phyloP scores from a whole-genome alignment of 2,329 filamentous ascomycete genomes.

The Aciculosporium take region DNA sequence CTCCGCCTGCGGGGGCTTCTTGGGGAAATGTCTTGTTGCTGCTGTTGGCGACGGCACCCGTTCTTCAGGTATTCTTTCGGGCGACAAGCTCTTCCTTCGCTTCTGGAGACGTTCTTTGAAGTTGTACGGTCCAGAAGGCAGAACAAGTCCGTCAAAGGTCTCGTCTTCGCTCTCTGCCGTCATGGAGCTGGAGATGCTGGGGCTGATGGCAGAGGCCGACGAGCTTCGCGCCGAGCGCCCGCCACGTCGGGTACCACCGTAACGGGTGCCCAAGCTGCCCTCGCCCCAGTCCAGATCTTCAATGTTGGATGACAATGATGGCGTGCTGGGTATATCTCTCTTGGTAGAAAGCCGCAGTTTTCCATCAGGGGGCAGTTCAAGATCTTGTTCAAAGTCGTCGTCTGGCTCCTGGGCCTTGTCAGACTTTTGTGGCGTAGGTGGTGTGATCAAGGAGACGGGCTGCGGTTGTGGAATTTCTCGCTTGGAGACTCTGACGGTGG shows the following conservation, averaged over 20 bases:
- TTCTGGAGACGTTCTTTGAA: slow-evolving; percentile 66
- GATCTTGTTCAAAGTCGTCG: slow-evolving; percentile 58
- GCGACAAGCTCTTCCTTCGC: slow-evolving; percentile 47
- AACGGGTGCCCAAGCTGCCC: slow-evolving; percentile 79
- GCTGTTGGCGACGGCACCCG: slow-evolving; percentile 8
- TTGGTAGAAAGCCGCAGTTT: slow-evolving; percentile 49
- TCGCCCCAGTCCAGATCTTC: slow-evolving; percentile 92
- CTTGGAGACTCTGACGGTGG: slow-evolving; percentile 56
- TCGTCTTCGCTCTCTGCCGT: slow-evolving; percentile 91
- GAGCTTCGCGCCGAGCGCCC: slow-evolving; percentile 71
- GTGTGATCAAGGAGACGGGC: slow-evolving; percentile 38
- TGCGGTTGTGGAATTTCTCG: slow-evolving; percentile 32
- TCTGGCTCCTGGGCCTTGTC: slow-evolving; percentile 23
- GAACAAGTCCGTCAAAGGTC: slow-evolving; percentile 72
- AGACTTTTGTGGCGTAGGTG: slow-evolving; percentile 38
- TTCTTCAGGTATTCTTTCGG: slow-evolving; percentile 30
- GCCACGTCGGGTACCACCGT: slow-evolving; percentile 73
- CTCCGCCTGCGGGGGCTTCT: slow-evolving; percentile 21
- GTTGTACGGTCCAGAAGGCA: slow-evolving; percentile 73
- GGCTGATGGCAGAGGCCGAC: slow-evolving; percentile 77
- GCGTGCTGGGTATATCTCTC: slow-evolving; percentile 48
- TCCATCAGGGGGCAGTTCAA: slow-evolving; percentile 56
- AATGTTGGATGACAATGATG: slow-evolving; percentile 31
- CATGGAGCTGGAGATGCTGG: slow-evolving; percentile 81
- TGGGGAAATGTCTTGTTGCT: slow-evolving; percentile 6